Conservation (phyloP, 1,284 basidiomycete genomes). For the Cerioporus squamosus region DNA sequence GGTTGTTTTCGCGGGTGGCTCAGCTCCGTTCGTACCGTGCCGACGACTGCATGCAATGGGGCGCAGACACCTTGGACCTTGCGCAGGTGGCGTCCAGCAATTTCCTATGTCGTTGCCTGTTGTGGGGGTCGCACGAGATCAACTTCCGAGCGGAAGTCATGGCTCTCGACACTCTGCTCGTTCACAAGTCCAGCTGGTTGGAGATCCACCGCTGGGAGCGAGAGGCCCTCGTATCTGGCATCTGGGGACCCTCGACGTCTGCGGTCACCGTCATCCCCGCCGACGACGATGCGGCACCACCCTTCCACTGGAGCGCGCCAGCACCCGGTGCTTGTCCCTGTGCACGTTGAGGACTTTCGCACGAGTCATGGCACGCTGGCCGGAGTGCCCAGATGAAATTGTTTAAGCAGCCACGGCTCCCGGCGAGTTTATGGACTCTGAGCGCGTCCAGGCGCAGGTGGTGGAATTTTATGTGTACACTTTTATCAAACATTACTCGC, state of each 20-base stretch:
- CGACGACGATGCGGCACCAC: background rate
- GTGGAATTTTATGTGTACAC: background rate
- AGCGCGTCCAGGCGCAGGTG: background rate
- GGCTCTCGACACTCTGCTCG: background rate
- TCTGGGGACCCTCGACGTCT: background rate
- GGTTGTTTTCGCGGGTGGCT: background rate
- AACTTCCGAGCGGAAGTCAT: conserved; percentile 7
- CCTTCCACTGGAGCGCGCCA: background rate
- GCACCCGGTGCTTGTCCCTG: background rate
- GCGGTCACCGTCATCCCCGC: background rate
- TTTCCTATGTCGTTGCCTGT: background rate
- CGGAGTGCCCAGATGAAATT: background rate
- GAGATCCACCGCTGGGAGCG: background rate
- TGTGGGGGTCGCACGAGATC: conserved; percentile 9
- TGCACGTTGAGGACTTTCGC: background rate
- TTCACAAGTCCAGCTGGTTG: background rate
- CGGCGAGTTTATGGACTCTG: background rate
- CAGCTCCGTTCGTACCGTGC: background rate
- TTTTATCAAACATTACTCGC: background rate
- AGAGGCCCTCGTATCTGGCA: background rate
- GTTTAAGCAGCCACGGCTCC: background rate
- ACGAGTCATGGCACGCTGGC: background rate
- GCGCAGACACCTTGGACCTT: background rate
- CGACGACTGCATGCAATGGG: background rate
- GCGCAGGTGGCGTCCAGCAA: background rate